Evolutionary conservation across 345 rosid genomes (phyloP).

Genomic region (Rhodamnia rubescens): DNA sequence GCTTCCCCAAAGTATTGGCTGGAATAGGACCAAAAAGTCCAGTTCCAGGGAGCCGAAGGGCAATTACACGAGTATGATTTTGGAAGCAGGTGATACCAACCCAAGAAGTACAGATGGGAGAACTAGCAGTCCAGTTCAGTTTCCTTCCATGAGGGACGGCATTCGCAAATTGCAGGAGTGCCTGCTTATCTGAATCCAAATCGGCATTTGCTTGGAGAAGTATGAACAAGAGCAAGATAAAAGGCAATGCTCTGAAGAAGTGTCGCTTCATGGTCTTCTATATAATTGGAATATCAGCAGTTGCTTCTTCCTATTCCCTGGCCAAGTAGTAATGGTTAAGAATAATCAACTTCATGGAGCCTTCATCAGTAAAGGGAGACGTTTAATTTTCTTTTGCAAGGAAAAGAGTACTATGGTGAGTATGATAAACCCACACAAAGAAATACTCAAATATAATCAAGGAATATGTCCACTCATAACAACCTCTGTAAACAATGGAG

Average conservation of each 20-base stretch:
- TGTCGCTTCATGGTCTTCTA: conserved; percentile 24
- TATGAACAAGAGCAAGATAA: conserved; percentile 20
- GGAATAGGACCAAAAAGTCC: conserved; percentile 81
- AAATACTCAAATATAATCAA: not conserved
- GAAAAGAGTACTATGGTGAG: not conserved
- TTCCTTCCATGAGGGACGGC: conserved; percentile 62
- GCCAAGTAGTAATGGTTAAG: not conserved
- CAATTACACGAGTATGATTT: conserved; percentile 43
- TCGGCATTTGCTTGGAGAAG: conserved; percentile 28
- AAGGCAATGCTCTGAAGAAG: conserved; percentile 15
- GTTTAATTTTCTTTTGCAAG: not conserved
- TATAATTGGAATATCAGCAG: not conserved
- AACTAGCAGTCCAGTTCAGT: conserved; percentile 64
- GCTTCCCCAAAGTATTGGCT: conserved; percentile 54
- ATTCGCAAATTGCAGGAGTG: conserved; percentile 65
- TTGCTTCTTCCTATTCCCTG: not conserved
- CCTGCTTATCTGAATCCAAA: conserved; percentile 49
- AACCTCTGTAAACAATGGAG: not conserved
- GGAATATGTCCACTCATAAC: not conserved
- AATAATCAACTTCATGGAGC: not conserved
- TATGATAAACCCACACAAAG: not conserved
- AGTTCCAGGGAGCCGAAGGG: conserved; percentile 70
- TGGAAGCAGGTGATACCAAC: conserved; percentile 58
- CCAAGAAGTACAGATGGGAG: conserved; percentile 56
- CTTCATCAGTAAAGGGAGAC: not conserved